Conservation (phyloP, 805 yeast species). For the Kuraishia hungarica region DNA sequence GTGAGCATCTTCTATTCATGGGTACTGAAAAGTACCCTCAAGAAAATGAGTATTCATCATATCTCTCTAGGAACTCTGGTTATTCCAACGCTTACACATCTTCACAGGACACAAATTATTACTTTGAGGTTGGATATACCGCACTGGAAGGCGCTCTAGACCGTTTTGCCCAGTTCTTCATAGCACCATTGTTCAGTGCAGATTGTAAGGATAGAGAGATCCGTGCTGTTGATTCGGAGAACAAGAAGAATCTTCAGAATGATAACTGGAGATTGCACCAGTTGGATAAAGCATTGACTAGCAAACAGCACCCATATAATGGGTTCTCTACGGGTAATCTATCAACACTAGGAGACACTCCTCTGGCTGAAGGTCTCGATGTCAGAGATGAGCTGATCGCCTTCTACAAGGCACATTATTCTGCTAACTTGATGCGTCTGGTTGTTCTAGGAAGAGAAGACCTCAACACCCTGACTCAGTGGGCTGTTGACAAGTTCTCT, state of each 20-base stretch:
- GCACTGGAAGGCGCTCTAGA: conserved; percentile 83
- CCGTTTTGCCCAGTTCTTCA: conserved; percentile 88
- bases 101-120: conserved; percentile 82
- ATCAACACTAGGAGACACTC: conserved; percentile 62
- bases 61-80: conserved; percentile 78
- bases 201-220: conserved; percentile 86
- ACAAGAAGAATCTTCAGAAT: conserved; percentile 86
- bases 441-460: conserved; percentile 79
- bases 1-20: conserved; percentile 68
- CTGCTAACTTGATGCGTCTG: conserved; percentile 83
- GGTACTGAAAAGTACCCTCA: conserved; percentile 70
- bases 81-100: conserved; percentile 90
- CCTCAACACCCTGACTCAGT: conserved; percentile 57
- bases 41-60: conserved; percentile 69
- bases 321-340: conserved; percentile 89
- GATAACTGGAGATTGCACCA: conserved; percentile 88
- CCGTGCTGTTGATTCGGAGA: conserved; percentile 91
- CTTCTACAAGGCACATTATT: conserved; percentile 64
- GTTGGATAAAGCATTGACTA: conserved; percentile 67
- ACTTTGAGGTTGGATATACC: conserved; percentile 72
- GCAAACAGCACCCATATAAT: conserved; percentile 72
- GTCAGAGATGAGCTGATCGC: conserved; percentile 76
- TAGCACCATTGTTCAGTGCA: conserved; percentile 66
- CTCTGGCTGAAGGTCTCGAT: conserved; percentile 51
- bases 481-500: conserved; percentile 64